Base-by-base conservation (phyloP, 1,139 yeast genomes). In the Blastobotrys buckinghamii region DNA sequence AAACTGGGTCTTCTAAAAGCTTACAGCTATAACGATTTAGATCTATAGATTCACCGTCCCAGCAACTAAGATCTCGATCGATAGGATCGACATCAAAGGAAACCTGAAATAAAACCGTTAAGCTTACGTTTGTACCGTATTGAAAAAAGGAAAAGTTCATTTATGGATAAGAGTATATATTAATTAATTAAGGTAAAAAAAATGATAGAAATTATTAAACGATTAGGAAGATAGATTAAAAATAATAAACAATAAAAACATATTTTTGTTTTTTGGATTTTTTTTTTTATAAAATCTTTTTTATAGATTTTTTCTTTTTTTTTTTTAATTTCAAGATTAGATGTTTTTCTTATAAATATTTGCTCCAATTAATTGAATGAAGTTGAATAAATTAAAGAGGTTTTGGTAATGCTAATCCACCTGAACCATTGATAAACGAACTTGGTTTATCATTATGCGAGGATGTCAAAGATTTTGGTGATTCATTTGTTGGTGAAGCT, bases 351-450 rank as follows among this genome's bases (percentile, higher is more conserved):
- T 22, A 22, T 22, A 22, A 22, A 22, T 22, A 22, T 22, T 22
- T 22, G 7, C 24, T 22, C 7, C 24, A 22, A 22, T 22, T 5
- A 22, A 22, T 22, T 22, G 24, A 22, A 29, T 5, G 4, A 13
- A 13, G 12, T 29, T 29, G n/a, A 34, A 17, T 40, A 29, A 29
- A 9, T 41, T 41, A 41, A 32, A 41, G 30, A 16, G 46, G 46
- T 40, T 43, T 43, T 13, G 46, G 46, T 27, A 43, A 29, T 8
- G 44, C 29, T 40, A 43, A n/a, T 10, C 46, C 46, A 43, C 46
- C 46, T n/a, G 27, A 27, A 22, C 46, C 46, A 29, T 16, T 36
- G 29, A 43, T 22, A 32, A 38, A 44, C 26, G 46, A 43, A 10
- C 42, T 32, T 6, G 32, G 36, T 17, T 32, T 27, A 4, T 19